phyloP scores from a whole-genome alignment of 75 land plant species.

The Chamaecyparis obtusa region DNA sequence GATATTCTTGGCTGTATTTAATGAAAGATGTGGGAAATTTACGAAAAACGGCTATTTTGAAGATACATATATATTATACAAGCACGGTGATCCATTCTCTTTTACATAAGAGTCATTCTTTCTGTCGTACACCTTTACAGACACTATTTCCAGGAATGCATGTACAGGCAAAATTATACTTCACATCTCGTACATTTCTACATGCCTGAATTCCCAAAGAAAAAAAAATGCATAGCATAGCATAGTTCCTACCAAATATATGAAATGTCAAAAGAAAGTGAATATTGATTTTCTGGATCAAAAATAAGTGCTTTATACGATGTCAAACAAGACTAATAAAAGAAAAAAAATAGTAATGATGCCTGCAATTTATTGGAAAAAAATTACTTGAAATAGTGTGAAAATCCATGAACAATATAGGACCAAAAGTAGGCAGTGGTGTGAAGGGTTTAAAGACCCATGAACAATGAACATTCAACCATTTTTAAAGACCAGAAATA shows the following conservation, averaged over 20 bases:
- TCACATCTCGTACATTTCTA: not conserved
- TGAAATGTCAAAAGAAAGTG: not conserved
- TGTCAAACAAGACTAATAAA: not conserved
- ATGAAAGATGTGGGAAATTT: not conserved
- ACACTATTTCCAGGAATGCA: not conserved
- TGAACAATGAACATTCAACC: too few species aligned
- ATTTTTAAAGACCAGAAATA: too few species aligned
- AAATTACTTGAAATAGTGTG: not conserved
- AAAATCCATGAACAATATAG: not conserved
- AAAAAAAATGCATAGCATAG: not conserved
- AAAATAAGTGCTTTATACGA: not conserved
- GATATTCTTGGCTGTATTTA: not conserved
- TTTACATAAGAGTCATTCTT: not conserved
- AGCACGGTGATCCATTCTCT: not conserved
- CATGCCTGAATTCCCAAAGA: not conserved
- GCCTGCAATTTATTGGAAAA: not conserved
- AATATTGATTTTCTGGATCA: not conserved
- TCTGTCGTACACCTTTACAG: not conserved
- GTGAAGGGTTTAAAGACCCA: too few species aligned
- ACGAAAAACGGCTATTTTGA: not conserved
- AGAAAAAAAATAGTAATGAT: too few species aligned
- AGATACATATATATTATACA: not conserved
- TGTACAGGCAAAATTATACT: not conserved
- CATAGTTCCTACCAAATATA: not conserved
- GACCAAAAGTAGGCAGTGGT: not conserved